phyloP scores from a whole-genome alignment of 768 basidiomycete species.

The Hygrophorus russula region DNA sequence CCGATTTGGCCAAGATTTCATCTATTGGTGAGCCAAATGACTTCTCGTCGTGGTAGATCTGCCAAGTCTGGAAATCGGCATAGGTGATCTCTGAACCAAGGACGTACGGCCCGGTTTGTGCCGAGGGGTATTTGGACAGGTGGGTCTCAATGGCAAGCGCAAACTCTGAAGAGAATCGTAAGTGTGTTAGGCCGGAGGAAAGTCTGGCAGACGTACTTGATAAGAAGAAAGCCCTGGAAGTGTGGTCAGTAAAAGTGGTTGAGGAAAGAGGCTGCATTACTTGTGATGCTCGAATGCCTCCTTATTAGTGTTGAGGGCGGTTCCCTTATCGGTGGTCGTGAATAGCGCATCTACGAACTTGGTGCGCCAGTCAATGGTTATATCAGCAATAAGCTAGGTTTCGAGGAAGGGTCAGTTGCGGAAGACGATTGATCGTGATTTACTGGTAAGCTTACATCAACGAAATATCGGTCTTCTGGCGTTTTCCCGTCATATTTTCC shows the following conservation, averaged over 20 bases:
- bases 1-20: not conserved
- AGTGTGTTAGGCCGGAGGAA: no score
- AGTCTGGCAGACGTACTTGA: not conserved
- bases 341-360: not conserved
- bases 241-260: no score
- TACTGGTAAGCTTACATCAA: not conserved
- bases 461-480: not conserved
- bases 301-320: not conserved
- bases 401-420: not conserved
- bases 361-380: not conserved
- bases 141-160: no score
- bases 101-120: not conserved
- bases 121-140: not conserved
- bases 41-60: not conserved
- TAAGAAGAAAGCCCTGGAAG: no score
- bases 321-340: not conserved
- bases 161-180: no score
- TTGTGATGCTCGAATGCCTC: not conserved
- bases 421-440: not conserved
- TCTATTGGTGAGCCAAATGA: not conserved
- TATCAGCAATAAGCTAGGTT: not conserved
- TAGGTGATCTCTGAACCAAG: not conserved
- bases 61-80: not conserved
- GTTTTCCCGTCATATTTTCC: conserved; percentile 1
- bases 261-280: not conserved